Percentiles rank a stretch among this genome's conserved stretches.
phyloP scores from a whole-genome alignment of 768 basidiomycete species.

The Neoboletus brunneissimus region DNA sequence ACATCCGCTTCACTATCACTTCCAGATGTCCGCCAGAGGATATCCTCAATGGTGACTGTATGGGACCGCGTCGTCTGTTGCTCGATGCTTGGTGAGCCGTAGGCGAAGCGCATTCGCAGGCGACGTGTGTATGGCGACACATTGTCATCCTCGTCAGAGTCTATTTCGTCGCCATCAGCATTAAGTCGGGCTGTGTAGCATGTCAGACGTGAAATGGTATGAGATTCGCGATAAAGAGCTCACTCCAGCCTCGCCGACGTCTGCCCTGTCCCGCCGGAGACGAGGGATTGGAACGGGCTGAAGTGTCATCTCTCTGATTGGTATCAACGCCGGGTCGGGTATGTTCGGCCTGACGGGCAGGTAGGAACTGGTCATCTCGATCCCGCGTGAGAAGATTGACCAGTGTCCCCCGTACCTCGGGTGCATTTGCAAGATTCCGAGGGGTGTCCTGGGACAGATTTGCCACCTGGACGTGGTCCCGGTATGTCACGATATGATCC shows the following conservation, averaged over 20 bases:
- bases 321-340: constrained; percentile 1
- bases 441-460: constrained; percentile 13
- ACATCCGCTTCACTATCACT: constrained; percentile 23
- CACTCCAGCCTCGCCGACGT: constrained; percentile 35
- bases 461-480: constrained; percentile 9
- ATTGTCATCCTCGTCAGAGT: constrained; percentile 55
- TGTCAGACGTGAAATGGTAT: constrained; percentile 6
- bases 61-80: constrained; percentile 33
- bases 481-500: constrained; percentile 18
- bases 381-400: constrained; percentile 26
- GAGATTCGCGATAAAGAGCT: constrained; percentile 5
- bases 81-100: constrained; percentile 15
- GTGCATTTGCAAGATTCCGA: constrained; percentile 21
- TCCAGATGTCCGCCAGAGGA: constrained; percentile 23
- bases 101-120: constrained; percentile 38
- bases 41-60: constrained; percentile 27
- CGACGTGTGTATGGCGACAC: constrained; percentile 50
- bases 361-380: constrained; percentile 16
- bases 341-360: constrained; percentile 10
- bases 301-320: constrained; percentile 9
- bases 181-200: constrained; percentile 34
- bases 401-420: constrained; percentile 24
- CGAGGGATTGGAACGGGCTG: constrained; percentile 7
- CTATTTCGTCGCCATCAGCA: constrained; percentile 61
- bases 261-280: constrained; percentile 21